These are phyloP conservation scores for Aureobasidium mangrovei DNA, from an alignment of 2,329 filamentous ascomycete genomes.

Conservation along the genomic window DNA sequence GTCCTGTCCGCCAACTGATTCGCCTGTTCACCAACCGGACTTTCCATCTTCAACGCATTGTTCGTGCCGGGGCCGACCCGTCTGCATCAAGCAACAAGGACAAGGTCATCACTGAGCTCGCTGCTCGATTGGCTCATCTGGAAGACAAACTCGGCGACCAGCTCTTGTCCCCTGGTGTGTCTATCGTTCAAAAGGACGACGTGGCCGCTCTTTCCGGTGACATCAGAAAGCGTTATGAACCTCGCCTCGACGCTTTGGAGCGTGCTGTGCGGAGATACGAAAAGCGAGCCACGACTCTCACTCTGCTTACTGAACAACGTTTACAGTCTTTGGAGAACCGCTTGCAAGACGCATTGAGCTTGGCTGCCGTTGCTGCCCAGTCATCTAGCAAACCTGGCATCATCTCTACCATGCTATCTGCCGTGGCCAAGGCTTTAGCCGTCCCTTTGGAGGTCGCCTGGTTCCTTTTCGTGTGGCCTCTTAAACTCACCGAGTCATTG, in stretches of 20 bases:
- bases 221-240: slow-evolving; percentile 58
- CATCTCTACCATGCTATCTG: slow-evolving; percentile 17
- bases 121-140: slow-evolving; percentile 23
- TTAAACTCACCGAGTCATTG: slow-evolving; percentile 6
- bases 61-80: slow-evolving; percentile 31
- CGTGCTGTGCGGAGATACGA: slow-evolving; percentile 85
- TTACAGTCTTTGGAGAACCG: slow-evolving; percentile 63
- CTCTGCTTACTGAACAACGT: slow-evolving; percentile 66
- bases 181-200: slow-evolving; percentile 25
- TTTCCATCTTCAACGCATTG: slow-evolving; percentile 68
- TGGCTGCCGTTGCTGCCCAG: slow-evolving; percentile 66
- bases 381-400: slow-evolving; percentile 23
- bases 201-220: slow-evolving; percentile 35
- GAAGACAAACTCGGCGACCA: slow-evolving; percentile 22
- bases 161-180: neutral
- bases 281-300: slow-evolving; percentile 70
- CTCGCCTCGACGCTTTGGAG: slow-evolving; percentile 80
- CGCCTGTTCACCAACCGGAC: slow-evolving; percentile 72
- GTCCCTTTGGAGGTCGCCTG: slow-evolving; percentile 1
- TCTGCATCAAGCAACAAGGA: neutral
- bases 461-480: slow-evolving; percentile 8
- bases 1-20: slow-evolving; percentile 72
- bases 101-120: slow-evolving; percentile 19
- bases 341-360: slow-evolving; percentile 65
- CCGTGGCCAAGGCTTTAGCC: slow-evolving; percentile 12